phyloP scores from a whole-genome alignment of 2,329 filamentous ascomycete species.

The Coniochaeta sp. region DNA sequence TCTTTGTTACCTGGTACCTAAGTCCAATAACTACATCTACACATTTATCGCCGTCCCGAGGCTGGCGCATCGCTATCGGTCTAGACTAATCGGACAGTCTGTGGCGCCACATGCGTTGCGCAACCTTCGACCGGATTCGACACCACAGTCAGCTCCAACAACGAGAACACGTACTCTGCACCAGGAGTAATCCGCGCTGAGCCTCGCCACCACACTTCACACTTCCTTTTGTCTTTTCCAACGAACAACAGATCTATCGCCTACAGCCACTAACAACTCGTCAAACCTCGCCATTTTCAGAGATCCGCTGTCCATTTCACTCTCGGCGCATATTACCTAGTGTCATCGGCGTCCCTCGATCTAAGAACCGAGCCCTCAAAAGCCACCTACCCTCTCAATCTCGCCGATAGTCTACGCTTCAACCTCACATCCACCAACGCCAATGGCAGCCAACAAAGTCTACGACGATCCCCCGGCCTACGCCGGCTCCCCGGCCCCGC shows the following conservation, averaged over 20 bases:
- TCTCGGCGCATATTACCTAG: background rate
- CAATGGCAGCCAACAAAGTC: slow-evolving; percentile 46
- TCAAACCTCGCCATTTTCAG: background rate
- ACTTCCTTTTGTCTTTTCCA: background rate
- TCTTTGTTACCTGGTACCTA: too few species aligned
- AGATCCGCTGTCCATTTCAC: background rate
- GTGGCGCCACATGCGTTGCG: background rate
- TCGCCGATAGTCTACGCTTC: background rate
- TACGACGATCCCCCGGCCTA: slow-evolving; percentile 44
- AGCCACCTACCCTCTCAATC: background rate
- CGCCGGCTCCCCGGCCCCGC: slow-evolving; percentile 28
- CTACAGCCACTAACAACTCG: background rate
- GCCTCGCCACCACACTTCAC: background rate
- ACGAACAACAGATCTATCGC: background rate
- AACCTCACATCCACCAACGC: background rate
- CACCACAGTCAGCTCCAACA: background rate
- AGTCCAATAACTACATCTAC: too few species aligned
- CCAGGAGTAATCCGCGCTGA: background rate
- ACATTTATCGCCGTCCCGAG: background rate
- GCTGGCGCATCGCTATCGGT: background rate
- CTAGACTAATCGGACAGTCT: background rate
- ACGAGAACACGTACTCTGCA: background rate
- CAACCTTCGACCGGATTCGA: background rate
- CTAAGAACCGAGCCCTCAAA: background rate
- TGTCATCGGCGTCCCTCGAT: background rate